Evolutionary conservation across 306 rosid species (phyloP).

Genomic region (Oxytropis ochrocephala): DNA sequence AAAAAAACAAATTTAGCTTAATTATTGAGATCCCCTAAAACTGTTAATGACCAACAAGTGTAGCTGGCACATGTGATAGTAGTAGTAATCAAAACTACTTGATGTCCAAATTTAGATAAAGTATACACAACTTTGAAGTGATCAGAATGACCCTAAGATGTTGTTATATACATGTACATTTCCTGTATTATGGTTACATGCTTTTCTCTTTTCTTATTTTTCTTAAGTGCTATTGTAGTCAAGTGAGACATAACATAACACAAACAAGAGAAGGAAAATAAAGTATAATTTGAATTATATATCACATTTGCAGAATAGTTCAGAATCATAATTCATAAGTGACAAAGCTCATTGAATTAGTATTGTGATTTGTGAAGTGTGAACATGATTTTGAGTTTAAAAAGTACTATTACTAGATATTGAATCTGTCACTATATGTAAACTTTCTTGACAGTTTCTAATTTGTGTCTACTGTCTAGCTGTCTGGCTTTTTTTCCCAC

Average conservation of each 20-base stretch:
- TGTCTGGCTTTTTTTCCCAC: too few relatives aligned
- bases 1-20: background rate
- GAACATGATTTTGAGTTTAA: background rate
- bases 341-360: background rate
- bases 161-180: background rate
- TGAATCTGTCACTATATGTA: conserved; percentile 18
- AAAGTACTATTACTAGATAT: background rate
- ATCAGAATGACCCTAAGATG: background rate
- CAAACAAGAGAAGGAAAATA: background rate
- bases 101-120: background rate
- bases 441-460: conserved; percentile 3
- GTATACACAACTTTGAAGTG: background rate
- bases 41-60: background rate
- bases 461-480: too few relatives aligned
- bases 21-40: background rate
- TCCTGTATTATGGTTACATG: background rate
- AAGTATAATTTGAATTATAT: background rate
- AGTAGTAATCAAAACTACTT: background rate
- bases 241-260: background rate
- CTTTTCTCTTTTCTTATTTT: background rate
- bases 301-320: background rate
- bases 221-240: background rate
- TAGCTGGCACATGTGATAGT: background rate
- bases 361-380: background rate
- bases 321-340: background rate